phyloP scores from a whole-genome alignment of 2,329 filamentous ascomycete species.

The Cadophora gregata region DNA sequence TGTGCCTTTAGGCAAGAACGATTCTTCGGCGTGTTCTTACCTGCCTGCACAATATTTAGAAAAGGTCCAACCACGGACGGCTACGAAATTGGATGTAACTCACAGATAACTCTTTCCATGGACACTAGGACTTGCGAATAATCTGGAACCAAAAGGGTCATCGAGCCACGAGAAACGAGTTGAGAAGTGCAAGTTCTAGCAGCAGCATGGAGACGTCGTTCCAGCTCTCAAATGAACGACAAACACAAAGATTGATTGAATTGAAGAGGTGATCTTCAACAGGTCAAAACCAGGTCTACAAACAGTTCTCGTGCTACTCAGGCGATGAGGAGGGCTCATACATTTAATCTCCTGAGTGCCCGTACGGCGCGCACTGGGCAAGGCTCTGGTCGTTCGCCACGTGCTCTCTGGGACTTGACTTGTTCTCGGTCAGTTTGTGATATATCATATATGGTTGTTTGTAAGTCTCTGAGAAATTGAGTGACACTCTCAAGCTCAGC shows the following conservation, averaged over 20 bases:
- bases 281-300: neutral
- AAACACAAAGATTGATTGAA: neutral
- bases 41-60: neutral
- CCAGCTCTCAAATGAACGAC: neutral
- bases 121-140: neutral
- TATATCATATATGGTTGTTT: neutral
- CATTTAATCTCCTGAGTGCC: constrained; percentile 6
- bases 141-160: neutral
- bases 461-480: neutral
- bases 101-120: neutral
- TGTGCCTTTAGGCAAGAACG: neutral
- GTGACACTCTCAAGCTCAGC: neutral
- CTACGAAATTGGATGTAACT: too few species aligned
- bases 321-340: constrained; percentile 13
- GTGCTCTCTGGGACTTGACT: neutral
- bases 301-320: constrained; percentile 3
- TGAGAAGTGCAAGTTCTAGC: neutral
- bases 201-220: neutral
- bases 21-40: neutral
- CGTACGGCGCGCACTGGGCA: neutral
- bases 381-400: constrained; percentile 5
- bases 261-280: neutral
- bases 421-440: neutral
- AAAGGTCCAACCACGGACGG: neutral
- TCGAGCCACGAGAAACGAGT: neutral